Evolutionary conservation across 2,329 filamentous ascomycete species (phyloP), one percentile per base, ranked within the genome.

Genomic region (Sarocladium kiliense): DNA sequence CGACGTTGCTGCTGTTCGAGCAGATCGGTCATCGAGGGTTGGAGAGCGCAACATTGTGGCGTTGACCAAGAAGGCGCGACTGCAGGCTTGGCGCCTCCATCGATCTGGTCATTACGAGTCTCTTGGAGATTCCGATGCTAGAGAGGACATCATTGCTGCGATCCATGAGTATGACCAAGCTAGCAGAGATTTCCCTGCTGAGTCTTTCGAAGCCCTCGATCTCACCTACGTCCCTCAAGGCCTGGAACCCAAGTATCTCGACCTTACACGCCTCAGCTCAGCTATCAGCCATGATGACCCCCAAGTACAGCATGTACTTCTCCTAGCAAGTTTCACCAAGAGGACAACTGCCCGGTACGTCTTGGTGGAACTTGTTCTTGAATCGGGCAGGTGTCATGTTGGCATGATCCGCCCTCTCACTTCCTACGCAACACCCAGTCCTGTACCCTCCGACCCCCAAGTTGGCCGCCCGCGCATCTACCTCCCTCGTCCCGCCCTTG

Each of bases 81-180:
- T 99, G 25, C 87, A 95, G 63, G 80, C 87, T 7, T 99, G 94
- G 94, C 89, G 88, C 65, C 79, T 97, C 42, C 91, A 93, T 64
- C 90, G 93, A 68, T 89, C 89, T 58, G 92, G 92, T 32, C 89
- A 92, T 61, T 86, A 91, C 65, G 84, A 88, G 42, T 78, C 90
- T 49, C 81, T 88, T 47, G 80, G 81, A 25, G 89, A 93, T 58
- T 77, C 86, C 21, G 88, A 96, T 67, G 76, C 85, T 56, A 82
- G 85, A 55, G 82, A 85, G 21, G 71, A 80, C 3, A 77, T 97
- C 34, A 66, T 86, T 16, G 69, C 76, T 2, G 82, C 85, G 30
- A 73, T 96, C 18, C 80, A 81, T 54, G 73, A 79, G 37, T 71
- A 77, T 11, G 78, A 80, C 44, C 73, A 78, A 1, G 68, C 76